Percentiles rank a stretch among this genome's conserved stretches.
Conservation (phyloP, 106 monocot species). For the Vanilla planifolia region DNA sequence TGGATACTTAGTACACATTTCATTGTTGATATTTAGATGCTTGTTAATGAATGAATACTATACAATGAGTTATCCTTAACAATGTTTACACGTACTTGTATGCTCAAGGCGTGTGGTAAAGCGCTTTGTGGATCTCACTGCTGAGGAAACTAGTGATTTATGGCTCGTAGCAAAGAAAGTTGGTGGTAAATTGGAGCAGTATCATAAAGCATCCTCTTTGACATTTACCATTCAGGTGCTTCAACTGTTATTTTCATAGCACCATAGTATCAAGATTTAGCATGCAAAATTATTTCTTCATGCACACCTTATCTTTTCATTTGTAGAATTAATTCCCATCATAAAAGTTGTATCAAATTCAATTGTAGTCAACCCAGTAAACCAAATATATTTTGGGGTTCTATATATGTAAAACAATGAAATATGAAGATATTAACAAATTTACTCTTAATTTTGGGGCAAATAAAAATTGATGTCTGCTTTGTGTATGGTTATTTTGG, state of each 20-base stretch:
- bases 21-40: neutral
- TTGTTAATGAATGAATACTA: neutral
- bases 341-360: too few species aligned
- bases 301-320: too few species aligned
- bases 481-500: too few species aligned
- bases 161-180: conserved; percentile 84
- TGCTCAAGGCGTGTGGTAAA: conserved; percentile 92
- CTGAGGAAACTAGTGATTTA: conserved; percentile 70
- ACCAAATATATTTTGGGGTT: too few species aligned
- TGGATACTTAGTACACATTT: neutral
- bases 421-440: too few species aligned
- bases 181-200: conserved; percentile 58
- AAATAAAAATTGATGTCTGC: too few species aligned
- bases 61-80: conserved; percentile 41
- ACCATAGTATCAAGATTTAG: neutral
- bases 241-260: neutral
- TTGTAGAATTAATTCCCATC: too few species aligned
- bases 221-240: conserved; percentile 81
- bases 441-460: too few species aligned
- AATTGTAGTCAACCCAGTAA: too few species aligned
- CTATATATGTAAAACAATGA: too few species aligned
- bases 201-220: conserved; percentile 83
- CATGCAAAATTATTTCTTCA: too few species aligned
- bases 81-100: conserved; percentile 78
- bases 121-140: conserved; percentile 73